Base-by-base conservation (phyloP, 2,329 filamentous ascomycete species). In the Trichoderma koningii region DNA sequence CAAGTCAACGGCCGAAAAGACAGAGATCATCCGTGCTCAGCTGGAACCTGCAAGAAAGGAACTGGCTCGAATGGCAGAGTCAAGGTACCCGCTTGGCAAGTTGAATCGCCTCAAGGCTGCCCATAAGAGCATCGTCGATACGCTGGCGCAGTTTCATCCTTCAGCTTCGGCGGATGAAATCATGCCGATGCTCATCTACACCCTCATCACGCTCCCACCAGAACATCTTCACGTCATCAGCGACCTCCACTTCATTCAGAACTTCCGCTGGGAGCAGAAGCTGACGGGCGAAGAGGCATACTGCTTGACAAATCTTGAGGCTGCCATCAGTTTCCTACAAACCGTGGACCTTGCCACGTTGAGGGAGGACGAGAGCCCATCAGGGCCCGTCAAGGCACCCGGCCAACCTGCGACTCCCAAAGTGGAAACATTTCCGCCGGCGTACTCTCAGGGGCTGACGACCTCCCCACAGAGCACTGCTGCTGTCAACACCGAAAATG, bases 151-250 rank as follows among this genome's bases (percentile, higher is more conserved):
- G 70, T 88, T 89, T 66, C 86, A 88, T 67, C 86, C 85, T 19
- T 88, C 93, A 0, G 97, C 95, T 0, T 98, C 95, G 1, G 95
- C 95, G 3, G 95, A 99, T 74, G 95, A 98, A 77, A 96, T 99
- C 63, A 88, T 99, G 75, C 95, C 95, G 0, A 97, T 96, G 76
- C 84, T 99, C 68, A 99, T 99, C 67, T 99, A 96, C 79, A 92
- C 93, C 0, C 85, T 99, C 66, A 96, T 99, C 74, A 97, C 93
- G 3, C 89, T 93, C 51, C 89, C 92, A 0, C 90, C 93, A 0
- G 91, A 95, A 76, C 86, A 89, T 41, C 88, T 98, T 55, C 91
- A 93, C 75, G 89, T 93, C 63, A 92, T 97, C 73, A 98, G 94
- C 80, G 96, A 99, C 75, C 82, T 96, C n/a, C 87, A 90, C 70